These are phyloP conservation scores for Neurospora sp. DNA, from an alignment of 495 filamentous ascomycete genomes.

Conservation along the genomic window DNA sequence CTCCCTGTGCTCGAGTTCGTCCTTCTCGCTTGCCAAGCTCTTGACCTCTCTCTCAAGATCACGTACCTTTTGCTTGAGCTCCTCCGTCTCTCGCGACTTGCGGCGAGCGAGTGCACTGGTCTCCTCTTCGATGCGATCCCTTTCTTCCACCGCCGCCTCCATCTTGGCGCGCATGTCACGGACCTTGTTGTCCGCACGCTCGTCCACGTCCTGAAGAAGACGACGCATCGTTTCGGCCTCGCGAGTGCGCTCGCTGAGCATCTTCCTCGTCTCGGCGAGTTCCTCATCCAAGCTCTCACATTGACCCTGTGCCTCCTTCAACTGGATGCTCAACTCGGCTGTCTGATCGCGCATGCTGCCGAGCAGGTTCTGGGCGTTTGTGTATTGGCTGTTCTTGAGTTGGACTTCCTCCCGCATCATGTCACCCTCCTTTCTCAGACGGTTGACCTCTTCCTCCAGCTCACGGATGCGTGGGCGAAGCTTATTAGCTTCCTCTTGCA, in stretches of 20 bases:
- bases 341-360: constrained; percentile 89
- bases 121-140: constrained; percentile 88
- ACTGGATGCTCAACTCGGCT: constrained; percentile 78
- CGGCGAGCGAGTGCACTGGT: constrained; percentile 65
- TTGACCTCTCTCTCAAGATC: constrained; percentile 71
- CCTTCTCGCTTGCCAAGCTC: constrained; percentile 60
- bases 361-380: constrained; percentile 73
- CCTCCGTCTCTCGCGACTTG: constrained; percentile 75
- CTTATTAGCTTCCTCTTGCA: constrained; percentile 57
- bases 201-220: constrained; percentile 77
- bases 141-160: constrained; percentile 81
- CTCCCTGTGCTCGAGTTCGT: constrained; percentile 55
- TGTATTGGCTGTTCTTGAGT: constrained; percentile 75
- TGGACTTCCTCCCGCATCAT: constrained; percentile 72
- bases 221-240: constrained; percentile 94
- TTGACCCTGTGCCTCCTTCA: constrained; percentile 78
- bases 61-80: constrained; percentile 64
- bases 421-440: constrained; percentile 52
- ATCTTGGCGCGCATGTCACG: constrained; percentile 84
- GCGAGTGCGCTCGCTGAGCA: constrained; percentile 84
- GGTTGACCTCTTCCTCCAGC: constrained; percentile 59
- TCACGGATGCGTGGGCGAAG: constrained; percentile 55
- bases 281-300: constrained; percentile 91
- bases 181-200: constrained; percentile 65
- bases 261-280: constrained; percentile 72